phyloP scores from a whole-genome alignment of 78 protist genomes.

The Monocercomonoides exilis region DNA sequence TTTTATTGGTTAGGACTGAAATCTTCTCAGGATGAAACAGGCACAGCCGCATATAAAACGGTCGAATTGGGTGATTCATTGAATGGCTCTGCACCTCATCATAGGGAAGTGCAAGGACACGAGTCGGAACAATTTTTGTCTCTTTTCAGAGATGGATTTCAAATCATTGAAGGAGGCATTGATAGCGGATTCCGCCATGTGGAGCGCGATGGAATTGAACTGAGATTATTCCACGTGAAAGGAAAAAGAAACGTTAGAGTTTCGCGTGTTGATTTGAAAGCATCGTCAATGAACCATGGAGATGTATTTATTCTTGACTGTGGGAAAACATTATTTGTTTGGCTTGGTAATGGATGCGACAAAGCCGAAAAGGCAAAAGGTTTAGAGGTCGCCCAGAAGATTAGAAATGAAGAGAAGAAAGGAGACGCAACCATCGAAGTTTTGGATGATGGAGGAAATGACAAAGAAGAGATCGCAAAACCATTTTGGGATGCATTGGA shows the following conservation, averaged over 20 bases:
- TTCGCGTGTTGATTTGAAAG: slow-evolving; percentile 7
- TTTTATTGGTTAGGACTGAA: slow-evolving; percentile 58
- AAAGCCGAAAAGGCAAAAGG: slow-evolving; percentile 36
- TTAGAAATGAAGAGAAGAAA: slow-evolving; percentile 32
- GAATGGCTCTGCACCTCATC: slow-evolving; percentile 53
- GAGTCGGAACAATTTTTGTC: slow-evolving; percentile 40
- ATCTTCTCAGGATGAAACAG: slow-evolving; percentile 65
- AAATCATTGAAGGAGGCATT: slow-evolving; percentile 39
- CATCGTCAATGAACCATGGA: slow-evolving; percentile 43
- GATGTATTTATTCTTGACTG: slow-evolving; percentile 54
- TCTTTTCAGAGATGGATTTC: slow-evolving; percentile 14
- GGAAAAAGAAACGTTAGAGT: slow-evolving; percentile 36
- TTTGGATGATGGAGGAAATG: slow-evolving; percentile 16
- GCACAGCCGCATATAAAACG: slow-evolving; percentile 71
- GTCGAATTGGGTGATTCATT: slow-evolving; percentile 62
- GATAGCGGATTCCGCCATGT: slow-evolving; percentile 50
- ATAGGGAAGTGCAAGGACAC: slow-evolving; percentile 49
- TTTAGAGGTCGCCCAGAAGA: slow-evolving; percentile 13
- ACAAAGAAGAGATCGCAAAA: slow-evolving; percentile 11
- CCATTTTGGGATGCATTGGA: slow-evolving; percentile 32
- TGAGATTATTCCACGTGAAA: slow-evolving; percentile 49
- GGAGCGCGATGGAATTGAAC: neutral
- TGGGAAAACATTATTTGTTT: neutral
- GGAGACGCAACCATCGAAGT: slow-evolving; percentile 21
- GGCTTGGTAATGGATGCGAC: slow-evolving; percentile 39